Evolutionary conservation across 352 stramenopile species (phyloP).

Genomic region (Phytophthora tubulina): DNA sequence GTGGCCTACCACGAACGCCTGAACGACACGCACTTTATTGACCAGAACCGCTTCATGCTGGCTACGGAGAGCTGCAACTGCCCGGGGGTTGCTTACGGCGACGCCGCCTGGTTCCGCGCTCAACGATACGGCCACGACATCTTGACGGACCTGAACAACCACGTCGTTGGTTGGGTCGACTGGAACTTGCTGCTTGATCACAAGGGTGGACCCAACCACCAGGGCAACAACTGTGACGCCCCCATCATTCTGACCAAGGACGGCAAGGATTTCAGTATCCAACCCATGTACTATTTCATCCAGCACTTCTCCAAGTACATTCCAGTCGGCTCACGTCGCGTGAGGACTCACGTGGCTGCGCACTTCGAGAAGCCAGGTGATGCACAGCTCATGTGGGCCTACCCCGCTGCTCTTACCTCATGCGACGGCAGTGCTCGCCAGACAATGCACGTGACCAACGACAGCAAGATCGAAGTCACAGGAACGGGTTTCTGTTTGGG

Average conservation of each 20-base stretch:
- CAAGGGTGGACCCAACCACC: slow-evolving; percentile 90
- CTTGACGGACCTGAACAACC: slow-evolving; percentile 90
- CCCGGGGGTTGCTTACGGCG: slow-evolving; percentile 63
- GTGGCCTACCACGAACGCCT: slow-evolving; percentile 76
- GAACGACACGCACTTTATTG: slow-evolving; percentile 79
- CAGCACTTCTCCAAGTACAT: slow-evolving; percentile 91
- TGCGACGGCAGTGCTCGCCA: slow-evolving; percentile 77
- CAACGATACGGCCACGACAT: slow-evolving; percentile 92
- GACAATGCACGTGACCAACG: slow-evolving; percentile 52
- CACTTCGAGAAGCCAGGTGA: slow-evolving; percentile 66
- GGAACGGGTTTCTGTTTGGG: slow-evolving; percentile 66
- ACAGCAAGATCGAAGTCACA: slow-evolving; percentile 74
- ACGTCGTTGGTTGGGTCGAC: slow-evolving; percentile 89
- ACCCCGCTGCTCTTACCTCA: slow-evolving; percentile 54
- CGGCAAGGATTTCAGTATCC: slow-evolving; percentile 69
- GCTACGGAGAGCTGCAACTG: slow-evolving; percentile 85
- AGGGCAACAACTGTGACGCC: slow-evolving; percentile 72
- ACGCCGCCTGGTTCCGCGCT: slow-evolving; percentile 81
- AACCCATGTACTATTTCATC: slow-evolving; percentile 93
- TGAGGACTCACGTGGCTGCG: slow-evolving; percentile 55
- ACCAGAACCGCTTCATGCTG: slow-evolving; percentile 70
- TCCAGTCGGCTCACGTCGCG: slow-evolving; percentile 66
- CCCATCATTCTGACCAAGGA: slow-evolving; percentile 75
- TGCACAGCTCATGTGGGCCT: slow-evolving; percentile 57
- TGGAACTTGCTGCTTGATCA: slow-evolving; percentile 93